A percentile compares a stretch with the other conserved stretches of the same genome.
phyloP scores from a whole-genome alignment of 106 monocot species.

The Acorus gramineus region DNA sequence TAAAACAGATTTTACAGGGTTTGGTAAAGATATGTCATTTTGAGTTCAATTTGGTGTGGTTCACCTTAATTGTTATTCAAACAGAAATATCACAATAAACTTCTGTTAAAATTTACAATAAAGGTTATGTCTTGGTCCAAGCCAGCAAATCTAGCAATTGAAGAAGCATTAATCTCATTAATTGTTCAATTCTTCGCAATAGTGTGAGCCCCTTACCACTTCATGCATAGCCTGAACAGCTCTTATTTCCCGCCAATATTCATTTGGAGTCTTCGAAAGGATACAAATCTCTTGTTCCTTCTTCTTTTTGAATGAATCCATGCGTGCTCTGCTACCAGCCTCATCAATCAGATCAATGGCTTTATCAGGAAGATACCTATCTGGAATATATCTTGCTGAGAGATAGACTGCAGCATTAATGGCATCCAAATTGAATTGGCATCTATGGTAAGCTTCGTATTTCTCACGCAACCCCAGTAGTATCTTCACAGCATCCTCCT shows the following conservation, averaged over 20 bases:
- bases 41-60: too few species aligned
- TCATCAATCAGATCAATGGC: constrained; percentile 97
- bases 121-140: too few species aligned
- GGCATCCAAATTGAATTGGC: constrained; percentile 77
- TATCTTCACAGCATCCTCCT: constrained; percentile 93
- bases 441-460: constrained; percentile 81
- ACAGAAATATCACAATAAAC: too few species aligned
- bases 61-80: too few species aligned
- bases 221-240: constrained; percentile 80
- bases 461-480: constrained; percentile 63
- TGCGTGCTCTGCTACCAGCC: constrained; percentile 92
- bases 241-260: constrained; percentile 70
- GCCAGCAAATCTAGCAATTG: too few species aligned
- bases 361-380: constrained; percentile 92
- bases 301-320: constrained; percentile 75
- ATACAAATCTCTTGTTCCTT: constrained; percentile 58
- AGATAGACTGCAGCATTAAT: constrained; percentile 91
- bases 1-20: too few species aligned
- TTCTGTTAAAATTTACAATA: too few species aligned
- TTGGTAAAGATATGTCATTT: too few species aligned
- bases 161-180: too few species aligned
- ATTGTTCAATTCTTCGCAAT: too few species aligned
- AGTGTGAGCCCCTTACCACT: constrained; percentile 27
- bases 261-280: constrained; percentile 62
- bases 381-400: constrained; percentile 90